phyloP scores from a whole-genome alignment of 331 rosid genomes.

The Saraca asoca region DNA sequence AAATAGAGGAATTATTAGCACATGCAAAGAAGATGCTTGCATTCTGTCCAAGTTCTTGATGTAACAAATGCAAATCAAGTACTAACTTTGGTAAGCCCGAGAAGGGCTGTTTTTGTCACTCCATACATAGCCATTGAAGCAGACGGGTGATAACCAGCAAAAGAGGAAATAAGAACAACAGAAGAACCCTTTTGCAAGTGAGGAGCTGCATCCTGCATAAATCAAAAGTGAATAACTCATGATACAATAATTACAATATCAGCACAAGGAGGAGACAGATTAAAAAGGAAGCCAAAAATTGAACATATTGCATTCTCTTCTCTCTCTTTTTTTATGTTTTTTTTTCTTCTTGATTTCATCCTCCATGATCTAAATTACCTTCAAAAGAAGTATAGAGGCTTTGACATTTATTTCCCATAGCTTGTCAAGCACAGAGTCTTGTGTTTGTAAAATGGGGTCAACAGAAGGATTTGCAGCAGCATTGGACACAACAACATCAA shows the following conservation, averaged over 20 bases:
- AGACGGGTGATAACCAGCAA: conserved; percentile 69
- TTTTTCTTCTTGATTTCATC: no score
- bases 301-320: conserved; percentile 7
- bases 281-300: not conserved
- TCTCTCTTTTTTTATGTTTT: not conserved
- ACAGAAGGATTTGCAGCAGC: conserved; percentile 93
- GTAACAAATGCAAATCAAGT: conserved; percentile 23
- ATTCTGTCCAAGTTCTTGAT: conserved; percentile 6
- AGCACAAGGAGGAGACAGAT: conserved; percentile 3
- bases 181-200: conserved; percentile 80
- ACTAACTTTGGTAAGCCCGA: conserved; percentile 84
- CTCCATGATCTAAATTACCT: conserved; percentile 51
- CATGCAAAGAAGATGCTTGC: not conserved
- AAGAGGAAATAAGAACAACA: conserved; percentile 80
- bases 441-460: conserved; percentile 59
- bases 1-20: conserved; percentile 31
- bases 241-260: not conserved
- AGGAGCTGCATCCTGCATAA: conserved; percentile 70
- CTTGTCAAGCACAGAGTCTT: conserved; percentile 81
- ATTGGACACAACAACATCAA: conserved; percentile 87
- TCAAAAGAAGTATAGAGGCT: conserved; percentile 77
- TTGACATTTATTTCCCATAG: conserved; percentile 95
- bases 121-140: conserved; percentile 91
- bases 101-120: conserved; percentile 93
- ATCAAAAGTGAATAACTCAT: conserved; percentile 23